Percentiles rank a stretch among this genome's conserved stretches.
Evolutionary conservation across 306 rosid species (phyloP).

Genomic region (Glycine tomentella): DNA sequence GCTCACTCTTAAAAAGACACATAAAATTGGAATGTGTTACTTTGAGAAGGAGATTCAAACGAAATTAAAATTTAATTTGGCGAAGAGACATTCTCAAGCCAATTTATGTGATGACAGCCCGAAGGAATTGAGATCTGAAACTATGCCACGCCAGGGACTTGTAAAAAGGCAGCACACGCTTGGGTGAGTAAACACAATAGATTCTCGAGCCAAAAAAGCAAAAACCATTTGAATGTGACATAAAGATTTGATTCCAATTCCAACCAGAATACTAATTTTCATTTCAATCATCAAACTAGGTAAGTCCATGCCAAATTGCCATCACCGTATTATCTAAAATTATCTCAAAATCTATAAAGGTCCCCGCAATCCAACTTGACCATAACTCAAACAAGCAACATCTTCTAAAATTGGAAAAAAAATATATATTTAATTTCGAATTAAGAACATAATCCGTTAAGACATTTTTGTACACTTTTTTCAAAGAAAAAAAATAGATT

Average conservation of each 20-base stretch:
- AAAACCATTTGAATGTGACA: constrained; percentile 44
- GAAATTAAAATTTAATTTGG: background rate
- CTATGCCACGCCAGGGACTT: background rate
- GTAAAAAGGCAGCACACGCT: constrained; percentile 11
- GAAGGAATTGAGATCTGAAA: constrained; percentile 27
- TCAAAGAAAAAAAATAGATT: background rate
- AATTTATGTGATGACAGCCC: no score
- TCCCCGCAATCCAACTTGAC: constrained; percentile 5
- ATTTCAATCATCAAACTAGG: constrained; percentile 5
- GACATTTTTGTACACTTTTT: background rate
- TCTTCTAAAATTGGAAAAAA: constrained; percentile 4
- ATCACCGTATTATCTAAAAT: constrained; percentile 14
- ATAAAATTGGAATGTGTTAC: background rate
- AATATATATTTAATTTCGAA: background rate
- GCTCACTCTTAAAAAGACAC: background rate
- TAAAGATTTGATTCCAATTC: constrained; percentile 49
- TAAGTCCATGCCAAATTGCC: constrained; percentile 26
- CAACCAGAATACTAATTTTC: constrained; percentile 14
- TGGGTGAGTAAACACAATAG: background rate
- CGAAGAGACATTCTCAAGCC: background rate
- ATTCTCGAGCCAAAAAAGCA: constrained; percentile 36
- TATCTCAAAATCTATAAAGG: constrained; percentile 20
- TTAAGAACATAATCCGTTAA: background rate
- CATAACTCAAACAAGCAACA: background rate
- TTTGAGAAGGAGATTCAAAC: constrained; percentile 10